These are phyloP conservation scores for Gracilaria domingensis DNA, from an alignment of 23 red algal genomes.

Conservation along the genomic window DNA sequence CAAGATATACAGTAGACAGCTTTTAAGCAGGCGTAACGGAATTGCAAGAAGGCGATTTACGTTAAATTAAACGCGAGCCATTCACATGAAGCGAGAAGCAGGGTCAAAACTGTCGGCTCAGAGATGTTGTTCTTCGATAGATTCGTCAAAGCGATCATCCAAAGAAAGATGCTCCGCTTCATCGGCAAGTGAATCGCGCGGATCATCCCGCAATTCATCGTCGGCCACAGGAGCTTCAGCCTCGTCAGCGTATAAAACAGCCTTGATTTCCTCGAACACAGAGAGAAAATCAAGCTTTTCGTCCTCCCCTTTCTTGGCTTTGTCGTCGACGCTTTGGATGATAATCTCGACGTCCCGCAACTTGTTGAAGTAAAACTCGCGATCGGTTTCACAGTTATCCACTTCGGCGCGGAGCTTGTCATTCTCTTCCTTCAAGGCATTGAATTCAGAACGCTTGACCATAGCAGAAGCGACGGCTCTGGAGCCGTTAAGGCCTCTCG, in stretches of 20 bases:
- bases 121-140: not conserved
- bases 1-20: not conserved
- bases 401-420: conserved; percentile 63
- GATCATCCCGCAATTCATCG: conserved; percentile 24
- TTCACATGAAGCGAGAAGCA: not conserved
- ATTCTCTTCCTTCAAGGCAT: conserved; percentile 57
- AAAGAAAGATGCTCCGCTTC: not conserved
- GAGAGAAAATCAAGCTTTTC: conserved; percentile 18
- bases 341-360: conserved; percentile 91
- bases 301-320: conserved; percentile 16
- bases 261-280: conserved; percentile 56
- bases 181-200: not conserved
- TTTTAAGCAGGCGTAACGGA: no score
- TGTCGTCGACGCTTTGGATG: conserved; percentile 74
- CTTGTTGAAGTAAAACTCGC: conserved; percentile 97
- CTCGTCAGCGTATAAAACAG: conserved; percentile 68
- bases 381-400: conserved; percentile 78
- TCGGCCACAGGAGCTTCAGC: conserved; percentile 9
- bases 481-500: not conserved
- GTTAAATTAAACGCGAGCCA: not conserved
- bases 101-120: not conserved
- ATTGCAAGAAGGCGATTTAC: no score
- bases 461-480: not conserved
- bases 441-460: conserved; percentile 24
- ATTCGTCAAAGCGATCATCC: conserved; percentile 12